Conservation (phyloP, 257 asterid genomes). For the Lithospermum erythrorhizon region DNA sequence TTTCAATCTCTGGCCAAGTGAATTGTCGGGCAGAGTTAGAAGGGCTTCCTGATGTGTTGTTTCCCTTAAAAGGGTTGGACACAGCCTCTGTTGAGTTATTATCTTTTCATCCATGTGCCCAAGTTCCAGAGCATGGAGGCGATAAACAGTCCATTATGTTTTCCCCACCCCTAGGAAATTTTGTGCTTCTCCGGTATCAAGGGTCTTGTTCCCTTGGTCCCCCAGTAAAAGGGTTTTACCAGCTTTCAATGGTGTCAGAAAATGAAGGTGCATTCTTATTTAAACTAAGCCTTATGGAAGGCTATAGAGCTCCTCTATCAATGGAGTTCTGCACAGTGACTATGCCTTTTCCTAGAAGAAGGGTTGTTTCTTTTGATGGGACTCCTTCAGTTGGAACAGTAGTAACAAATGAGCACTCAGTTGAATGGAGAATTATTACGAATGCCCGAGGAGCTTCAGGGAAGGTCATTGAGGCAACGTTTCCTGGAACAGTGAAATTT, state of each 20-base stretch:
- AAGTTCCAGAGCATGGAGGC: conserved; percentile 92
- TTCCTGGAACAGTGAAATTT: conserved; percentile 88
- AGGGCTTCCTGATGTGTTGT: conserved; percentile 85
- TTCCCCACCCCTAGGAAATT: conserved; percentile 90
- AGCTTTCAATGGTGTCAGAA: conserved; percentile 96
- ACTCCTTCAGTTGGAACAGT: conserved; percentile 91
- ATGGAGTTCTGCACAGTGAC: conserved; percentile 81
- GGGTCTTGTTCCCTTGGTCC: conserved; percentile 66
- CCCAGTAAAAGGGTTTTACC: conserved; percentile 92
- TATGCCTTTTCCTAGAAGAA: conserved; percentile 87
- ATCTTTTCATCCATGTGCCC: conserved; percentile 94
- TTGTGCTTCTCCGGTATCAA: conserved; percentile 70
- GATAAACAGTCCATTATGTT: conserved; percentile 80
- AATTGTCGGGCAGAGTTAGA: conserved; percentile 95
- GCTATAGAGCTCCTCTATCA: conserved; percentile 63
- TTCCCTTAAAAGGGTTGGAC: conserved; percentile 71
- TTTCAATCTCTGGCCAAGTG: conserved; percentile 82
- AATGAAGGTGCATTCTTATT: conserved; percentile 96
- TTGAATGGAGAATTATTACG: conserved; percentile 76
- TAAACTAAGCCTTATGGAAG: conserved; percentile 83
- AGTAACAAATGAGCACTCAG: conserved; percentile 54
- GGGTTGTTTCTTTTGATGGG: conserved; percentile 77
- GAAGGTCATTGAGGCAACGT: conserved; percentile 80
- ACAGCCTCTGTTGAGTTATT: conserved; percentile 61
- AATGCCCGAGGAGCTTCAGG: conserved; percentile 75